These are phyloP conservation scores for Pseudocercospora vitis DNA, from an alignment of 2,329 filamentous ascomycete species.

Conservation along the genomic window DNA sequence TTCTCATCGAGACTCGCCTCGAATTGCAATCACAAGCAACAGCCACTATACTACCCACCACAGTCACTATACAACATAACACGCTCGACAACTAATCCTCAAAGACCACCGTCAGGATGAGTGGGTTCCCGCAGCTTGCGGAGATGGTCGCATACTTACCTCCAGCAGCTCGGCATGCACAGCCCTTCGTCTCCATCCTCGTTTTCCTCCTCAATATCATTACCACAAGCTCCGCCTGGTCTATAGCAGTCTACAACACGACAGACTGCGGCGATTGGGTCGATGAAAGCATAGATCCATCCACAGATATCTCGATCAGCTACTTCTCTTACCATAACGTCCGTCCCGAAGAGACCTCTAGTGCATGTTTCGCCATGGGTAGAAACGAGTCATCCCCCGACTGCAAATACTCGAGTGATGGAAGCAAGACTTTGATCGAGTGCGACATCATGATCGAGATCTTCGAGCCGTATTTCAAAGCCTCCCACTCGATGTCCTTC, in stretches of 20 bases:
- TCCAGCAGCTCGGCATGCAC: too few relatives aligned
- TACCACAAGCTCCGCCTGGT: neutral
- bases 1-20: too few relatives aligned
- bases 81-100: too few relatives aligned
- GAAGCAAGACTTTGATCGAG: neutral
- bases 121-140: too few relatives aligned
- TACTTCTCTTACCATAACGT: neutral
- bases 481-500: neutral
- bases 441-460: neutral
- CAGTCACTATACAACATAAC: too few relatives aligned
- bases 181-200: too few relatives aligned
- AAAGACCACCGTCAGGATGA: too few relatives aligned
- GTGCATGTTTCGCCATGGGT: neutral
- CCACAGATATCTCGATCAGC: neutral
- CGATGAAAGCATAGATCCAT: neutral
- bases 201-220: neutral
- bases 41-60: too few relatives aligned
- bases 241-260: conserved; percentile 1
- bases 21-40: too few relatives aligned
- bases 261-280: neutral
- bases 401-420: neutral
- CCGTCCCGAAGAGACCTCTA: neutral
- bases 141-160: too few relatives aligned
- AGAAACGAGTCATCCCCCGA: neutral
- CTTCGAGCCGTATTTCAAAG: neutral